These are phyloP conservation scores for Pelargonium cotyledonis DNA, from an alignment of 441 rosid species.

Conservation along the genomic window DNA sequence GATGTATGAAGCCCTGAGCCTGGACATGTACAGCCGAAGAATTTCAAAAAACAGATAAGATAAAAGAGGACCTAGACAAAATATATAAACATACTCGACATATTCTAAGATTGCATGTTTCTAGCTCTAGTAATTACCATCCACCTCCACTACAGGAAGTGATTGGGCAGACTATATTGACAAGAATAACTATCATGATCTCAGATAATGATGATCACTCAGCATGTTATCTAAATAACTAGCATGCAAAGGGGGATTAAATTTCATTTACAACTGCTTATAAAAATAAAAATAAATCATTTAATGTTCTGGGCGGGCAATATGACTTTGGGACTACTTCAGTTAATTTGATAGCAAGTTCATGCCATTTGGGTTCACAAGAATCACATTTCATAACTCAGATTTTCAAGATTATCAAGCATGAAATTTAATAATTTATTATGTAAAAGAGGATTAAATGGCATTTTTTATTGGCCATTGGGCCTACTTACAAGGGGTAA, in stretches of 20 bases:
- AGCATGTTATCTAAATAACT: neutral
- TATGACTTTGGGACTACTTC: too few relatives aligned
- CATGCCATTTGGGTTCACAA: too few relatives aligned
- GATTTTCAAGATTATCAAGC: too few relatives aligned
- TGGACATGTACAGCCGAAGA: conserved; percentile 22
- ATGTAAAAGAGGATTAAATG: too few relatives aligned
- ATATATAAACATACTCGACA: neutral
- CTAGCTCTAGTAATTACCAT: neutral
- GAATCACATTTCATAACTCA: too few relatives aligned
- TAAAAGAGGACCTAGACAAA: neutral
- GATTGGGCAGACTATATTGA: neutral
- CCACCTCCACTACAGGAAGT: neutral
- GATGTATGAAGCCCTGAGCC: conserved; percentile 50
- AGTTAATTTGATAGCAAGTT: too few relatives aligned
- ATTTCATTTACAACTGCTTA: too few relatives aligned
- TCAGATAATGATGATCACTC: neutral
- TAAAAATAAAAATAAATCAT: too few relatives aligned
- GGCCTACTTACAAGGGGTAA: too few relatives aligned
- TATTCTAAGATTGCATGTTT: neutral
- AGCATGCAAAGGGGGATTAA: neutral
- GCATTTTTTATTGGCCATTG: too few relatives aligned
- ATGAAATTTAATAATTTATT: too few relatives aligned
- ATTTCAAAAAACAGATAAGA: neutral
- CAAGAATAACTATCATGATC: neutral
- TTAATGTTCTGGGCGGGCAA: too few relatives aligned